Conservation (phyloP, 1,284 basidiomycete species). For the Trichosporon inkin region DNA sequence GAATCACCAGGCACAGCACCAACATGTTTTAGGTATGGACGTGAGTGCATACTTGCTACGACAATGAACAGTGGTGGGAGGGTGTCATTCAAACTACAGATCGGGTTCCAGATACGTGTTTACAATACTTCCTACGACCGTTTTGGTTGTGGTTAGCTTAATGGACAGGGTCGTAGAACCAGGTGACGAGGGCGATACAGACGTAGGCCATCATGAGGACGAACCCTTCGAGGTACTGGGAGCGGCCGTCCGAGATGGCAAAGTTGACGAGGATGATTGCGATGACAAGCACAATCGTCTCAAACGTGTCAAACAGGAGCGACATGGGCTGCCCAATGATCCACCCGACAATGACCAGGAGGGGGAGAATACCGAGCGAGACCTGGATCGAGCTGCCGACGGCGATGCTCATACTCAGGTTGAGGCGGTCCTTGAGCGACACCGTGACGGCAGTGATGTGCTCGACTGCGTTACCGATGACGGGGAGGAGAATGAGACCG, state of each 20-base stretch:
- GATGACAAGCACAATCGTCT: slow-evolving; percentile 54
- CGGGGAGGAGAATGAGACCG: slow-evolving; percentile 77
- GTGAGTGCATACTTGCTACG: background rate
- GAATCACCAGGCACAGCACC: background rate
- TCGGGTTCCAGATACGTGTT: background rate
- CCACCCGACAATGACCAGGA: slow-evolving; percentile 56
- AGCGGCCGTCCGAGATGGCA: slow-evolving; percentile 75
- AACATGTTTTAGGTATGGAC: too few relatives aligned
- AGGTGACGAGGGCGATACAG: slow-evolving; percentile 46
- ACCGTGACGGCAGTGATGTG: slow-evolving; percentile 84
- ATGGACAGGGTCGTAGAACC: slow-evolving; percentile 30
- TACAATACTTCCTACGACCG: slow-evolving; percentile 2
- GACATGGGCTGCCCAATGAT: slow-evolving; percentile 53
- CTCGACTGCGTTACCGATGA: slow-evolving; percentile 80
- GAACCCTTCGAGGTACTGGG: slow-evolving; percentile 68
- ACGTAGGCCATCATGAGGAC: slow-evolving; percentile 55
- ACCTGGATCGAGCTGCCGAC: slow-evolving; percentile 91
- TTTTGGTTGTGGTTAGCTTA: slow-evolving; percentile 8
- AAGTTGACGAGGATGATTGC: slow-evolving; percentile 73
- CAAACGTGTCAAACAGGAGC: slow-evolving; percentile 49
- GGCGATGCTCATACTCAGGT: slow-evolving; percentile 66
- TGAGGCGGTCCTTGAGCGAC: slow-evolving; percentile 64
- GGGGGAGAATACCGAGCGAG: slow-evolving; percentile 75
- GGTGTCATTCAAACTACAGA: slow-evolving; percentile 1
- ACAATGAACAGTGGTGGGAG: background rate